Evolutionary conservation across 2,329 filamentous ascomycete species (phyloP).

Genomic region (Amesomyces nigricolor): DNA sequence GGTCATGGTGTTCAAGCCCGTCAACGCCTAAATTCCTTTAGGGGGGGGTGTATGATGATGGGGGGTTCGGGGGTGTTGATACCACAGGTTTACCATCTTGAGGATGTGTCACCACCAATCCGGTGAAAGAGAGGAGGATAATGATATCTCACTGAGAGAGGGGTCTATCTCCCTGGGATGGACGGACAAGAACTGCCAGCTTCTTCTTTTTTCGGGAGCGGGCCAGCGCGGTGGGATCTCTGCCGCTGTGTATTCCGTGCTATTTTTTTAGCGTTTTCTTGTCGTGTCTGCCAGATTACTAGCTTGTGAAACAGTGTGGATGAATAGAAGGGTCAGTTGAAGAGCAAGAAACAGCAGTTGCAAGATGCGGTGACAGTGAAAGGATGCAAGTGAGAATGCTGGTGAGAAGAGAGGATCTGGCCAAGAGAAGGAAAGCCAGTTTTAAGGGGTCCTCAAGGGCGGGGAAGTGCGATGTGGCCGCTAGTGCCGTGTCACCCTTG

Average conservation of each 20-base stretch:
- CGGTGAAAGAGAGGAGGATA: slow-evolving; percentile 1
- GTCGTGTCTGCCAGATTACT: background rate
- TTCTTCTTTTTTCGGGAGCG: background rate
- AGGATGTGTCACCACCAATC: background rate
- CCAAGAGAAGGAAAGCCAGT: background rate
- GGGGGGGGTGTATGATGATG: background rate
- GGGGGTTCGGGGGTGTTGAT: background rate
- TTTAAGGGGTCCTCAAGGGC: background rate
- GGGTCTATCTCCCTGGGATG: background rate
- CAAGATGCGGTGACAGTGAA: background rate
- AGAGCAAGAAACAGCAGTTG: background rate
- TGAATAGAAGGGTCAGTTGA: slow-evolving; percentile 5
- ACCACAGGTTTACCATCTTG: background rate
- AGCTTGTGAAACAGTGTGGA: slow-evolving; percentile 7
- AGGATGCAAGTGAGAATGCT: background rate
- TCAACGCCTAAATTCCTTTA: slow-evolving; percentile 31
- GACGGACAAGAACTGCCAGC: background rate
- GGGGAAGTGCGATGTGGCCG: background rate
- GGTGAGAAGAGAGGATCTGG: background rate
- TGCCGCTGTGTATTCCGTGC: slow-evolving; percentile 13
- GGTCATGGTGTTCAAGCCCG: slow-evolving; percentile 60
- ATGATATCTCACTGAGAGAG: background rate
- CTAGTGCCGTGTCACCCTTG: background rate
- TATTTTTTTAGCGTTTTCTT: slow-evolving; percentile 11
- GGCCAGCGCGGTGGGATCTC: background rate